Evolutionary conservation across 225 moss, liverwort and hornwort genomes (phyloP), one percentile per base, ranked within the genome.

Genomic region (Physcomitrellopsis africana): DNA sequence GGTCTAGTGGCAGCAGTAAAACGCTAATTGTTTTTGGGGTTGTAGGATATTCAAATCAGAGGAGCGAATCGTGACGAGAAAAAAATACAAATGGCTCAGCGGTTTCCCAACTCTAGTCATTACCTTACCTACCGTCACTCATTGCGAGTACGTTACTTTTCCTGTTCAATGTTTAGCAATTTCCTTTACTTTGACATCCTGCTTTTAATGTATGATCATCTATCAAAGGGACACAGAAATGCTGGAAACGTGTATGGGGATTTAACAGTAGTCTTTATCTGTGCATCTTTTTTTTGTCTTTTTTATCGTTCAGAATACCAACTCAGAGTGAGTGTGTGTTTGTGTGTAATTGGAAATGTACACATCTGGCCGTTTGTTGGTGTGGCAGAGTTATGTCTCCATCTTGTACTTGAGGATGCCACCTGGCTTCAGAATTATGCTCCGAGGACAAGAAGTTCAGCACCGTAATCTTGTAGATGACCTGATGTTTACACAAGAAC

Each of bases 391-490:
- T 60, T 94, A 94, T 63, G 78, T 90, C 10, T 92, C 94, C 5
- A 94, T 94, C 69, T 68, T 94, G 81, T 94, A 94, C 68, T 72
- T 94, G 87, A 82, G 79, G 45, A 81, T 85, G 86, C 90, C 92
- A 20, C 76, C 65, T 60, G 85, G 89, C 1, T 91, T 94, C 65
- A 82, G 85, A 79, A 83, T 94, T 46, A 77, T 89, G 68, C 76
- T 94, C 9, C 81, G 94, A 7, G 92, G 94, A 54, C 86, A 81
- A 56, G 87, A 82, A 62, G 94, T 92, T 49, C 87, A 86, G 77
- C 92, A 90, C 65, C 94, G 91, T 67, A 86, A 80, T 65, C 81
- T 94, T 46, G 77, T 87, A 41, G 79, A 82, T 10, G 94, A 94
- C 75, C 86, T 94, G 51, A 94, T 92, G 82, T 92, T 83, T 29